A percentile compares a stretch with the other conserved stretches of the same genome.
phyloP scores from a whole-genome alignment of 2,329 filamentous ascomycete species.

The Acephala macrosclerotiorum region DNA sequence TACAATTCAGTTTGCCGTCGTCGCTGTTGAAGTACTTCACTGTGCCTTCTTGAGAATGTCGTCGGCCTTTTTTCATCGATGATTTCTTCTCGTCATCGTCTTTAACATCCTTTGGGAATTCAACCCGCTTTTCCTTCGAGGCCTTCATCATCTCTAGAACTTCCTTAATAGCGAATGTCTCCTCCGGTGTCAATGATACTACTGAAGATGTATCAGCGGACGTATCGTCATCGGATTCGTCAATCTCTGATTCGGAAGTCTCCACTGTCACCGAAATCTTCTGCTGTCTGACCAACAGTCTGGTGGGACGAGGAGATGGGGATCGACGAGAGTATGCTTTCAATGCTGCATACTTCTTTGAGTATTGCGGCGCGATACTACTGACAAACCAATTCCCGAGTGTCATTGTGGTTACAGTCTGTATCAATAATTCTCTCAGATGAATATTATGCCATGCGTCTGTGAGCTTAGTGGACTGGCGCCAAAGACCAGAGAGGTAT shows the following conservation, averaged over 20 bases:
- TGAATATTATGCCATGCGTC: not conserved
- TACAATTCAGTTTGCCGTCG: not conserved
- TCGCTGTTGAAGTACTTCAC: not conserved
- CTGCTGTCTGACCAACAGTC: not conserved
- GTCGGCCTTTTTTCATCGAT: not conserved
- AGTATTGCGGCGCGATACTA: not conserved
- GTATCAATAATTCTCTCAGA: not conserved
- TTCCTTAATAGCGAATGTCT: no score
- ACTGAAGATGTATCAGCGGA: not conserved
- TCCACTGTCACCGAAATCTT: not conserved
- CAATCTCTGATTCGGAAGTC: not conserved
- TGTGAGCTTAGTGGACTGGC: not conserved
- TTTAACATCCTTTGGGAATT: not conserved
- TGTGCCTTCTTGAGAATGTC: not conserved
- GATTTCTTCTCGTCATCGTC: not conserved
- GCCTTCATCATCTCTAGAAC: not conserved
- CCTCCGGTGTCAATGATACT: not conserved
- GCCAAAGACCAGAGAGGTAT: no score
- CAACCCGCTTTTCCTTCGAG: not conserved
- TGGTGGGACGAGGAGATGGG: not conserved
- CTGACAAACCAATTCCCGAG: not conserved
- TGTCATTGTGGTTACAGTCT: not conserved
- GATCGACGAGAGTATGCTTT: not conserved
- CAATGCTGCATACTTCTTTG: not conserved
- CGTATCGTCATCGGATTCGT: not conserved